phyloP scores from a whole-genome alignment of 176 grass and related monocot species.

The Panicum miliaceum region DNA sequence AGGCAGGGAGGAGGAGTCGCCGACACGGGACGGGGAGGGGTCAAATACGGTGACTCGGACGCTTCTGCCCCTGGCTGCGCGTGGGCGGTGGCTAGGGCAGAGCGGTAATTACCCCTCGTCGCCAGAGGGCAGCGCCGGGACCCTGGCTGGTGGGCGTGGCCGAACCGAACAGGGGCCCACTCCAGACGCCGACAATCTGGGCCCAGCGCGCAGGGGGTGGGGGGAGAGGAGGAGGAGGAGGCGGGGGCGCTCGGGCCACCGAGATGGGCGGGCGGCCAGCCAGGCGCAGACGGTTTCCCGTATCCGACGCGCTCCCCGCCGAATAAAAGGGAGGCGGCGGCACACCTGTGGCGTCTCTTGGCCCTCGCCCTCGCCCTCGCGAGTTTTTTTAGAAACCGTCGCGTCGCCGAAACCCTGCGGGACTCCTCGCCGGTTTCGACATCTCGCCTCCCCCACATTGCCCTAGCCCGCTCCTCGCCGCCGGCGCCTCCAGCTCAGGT shows the following conservation, averaged over 20 bases:
- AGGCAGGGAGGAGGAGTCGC: constrained; percentile 15
- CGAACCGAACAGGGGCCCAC: constrained; percentile 24
- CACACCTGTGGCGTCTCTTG: constrained; percentile 18
- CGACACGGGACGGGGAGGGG: constrained; percentile 29
- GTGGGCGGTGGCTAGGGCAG: constrained; percentile 8
- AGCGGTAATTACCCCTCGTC: not conserved
- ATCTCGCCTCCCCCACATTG: not conserved
- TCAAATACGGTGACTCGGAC: constrained; percentile 45
- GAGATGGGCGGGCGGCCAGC: constrained; percentile 43
- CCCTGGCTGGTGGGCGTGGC: constrained; percentile 23
- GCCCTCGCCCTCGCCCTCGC: constrained; percentile 17
- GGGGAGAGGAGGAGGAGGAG: not conserved
- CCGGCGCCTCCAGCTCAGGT: not conserved
- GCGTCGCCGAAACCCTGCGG: not conserved
- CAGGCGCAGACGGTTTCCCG: constrained; percentile 40
- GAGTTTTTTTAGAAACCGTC: constrained; percentile 5
- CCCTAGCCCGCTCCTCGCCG: not conserved
- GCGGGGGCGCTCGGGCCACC: not conserved
- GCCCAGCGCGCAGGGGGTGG: constrained; percentile 33
- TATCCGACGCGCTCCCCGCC: not conserved
- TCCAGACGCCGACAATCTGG: constrained; percentile 31
- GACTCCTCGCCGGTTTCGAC: not conserved
- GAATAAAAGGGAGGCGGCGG: constrained; percentile 22
- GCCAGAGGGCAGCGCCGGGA: not conserved
- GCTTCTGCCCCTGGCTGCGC: constrained; percentile 35